Evolutionary conservation across 73 alveolate species (phyloP), one percentile per base, ranked within the genome.

Genomic region (Diophrys appendiculata): DNA sequence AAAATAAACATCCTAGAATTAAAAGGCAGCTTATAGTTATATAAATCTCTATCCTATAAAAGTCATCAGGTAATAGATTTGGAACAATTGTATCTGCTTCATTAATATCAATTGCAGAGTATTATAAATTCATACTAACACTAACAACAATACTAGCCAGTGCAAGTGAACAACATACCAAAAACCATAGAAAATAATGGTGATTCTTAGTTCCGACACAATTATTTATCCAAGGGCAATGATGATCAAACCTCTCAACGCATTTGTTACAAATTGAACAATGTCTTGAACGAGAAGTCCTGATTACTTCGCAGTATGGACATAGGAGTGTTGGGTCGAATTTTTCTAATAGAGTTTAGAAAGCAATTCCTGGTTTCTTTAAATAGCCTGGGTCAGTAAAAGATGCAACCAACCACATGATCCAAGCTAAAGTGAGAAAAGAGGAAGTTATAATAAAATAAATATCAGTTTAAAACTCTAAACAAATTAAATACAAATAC

Each of bases 151-250:
- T n/a, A n/a, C n/a, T n/a, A n/a, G n/a, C n/a, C n/a, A 72, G 55
- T 26, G 81, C n/a, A 34, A 89, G 78, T 24, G 26, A 43, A 14
- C 55, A 29, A 30, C 72, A 31, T 23, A 67, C 23, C 23, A 67
- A 29, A 54, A 67, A 67, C 3, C 26, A 1, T 1, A 26, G 82
- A 85, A 89, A 67, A 55, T 68, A 72, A 28, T 85, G 88, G 65
- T 86, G 92, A 83, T 87, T 87, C 64, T 68, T 78, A n/a, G 54
- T 78, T 0, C 96, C 96, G n/a, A 90, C 91, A 70, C 96, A 90
- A 34, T 88, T 85, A 52, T 90, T 87, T 5, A 90, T 78, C 94
- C 96, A 90, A 26, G 90, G 89, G 56, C 96, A 90, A 70, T 90
- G 96, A 68, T 90, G 96, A 69, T 90, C 96, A 52, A 72, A 77